Conservation (phyloP, 352 stramenopile species). For the Pythium periplocum region DNA sequence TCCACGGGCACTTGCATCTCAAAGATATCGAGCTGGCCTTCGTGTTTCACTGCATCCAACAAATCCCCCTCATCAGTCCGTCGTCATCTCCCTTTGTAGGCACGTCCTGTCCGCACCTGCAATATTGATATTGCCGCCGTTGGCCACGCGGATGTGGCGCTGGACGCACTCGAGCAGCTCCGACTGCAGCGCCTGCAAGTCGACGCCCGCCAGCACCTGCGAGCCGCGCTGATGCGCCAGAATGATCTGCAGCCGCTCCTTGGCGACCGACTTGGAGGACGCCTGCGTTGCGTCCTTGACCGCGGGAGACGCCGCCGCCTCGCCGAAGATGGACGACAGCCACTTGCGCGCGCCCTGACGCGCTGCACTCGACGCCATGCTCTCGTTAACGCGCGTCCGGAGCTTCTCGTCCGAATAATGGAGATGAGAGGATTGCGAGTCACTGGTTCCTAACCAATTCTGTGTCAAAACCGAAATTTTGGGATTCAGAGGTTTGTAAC, state of each 20-base stretch:
- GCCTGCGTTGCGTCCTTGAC: slow-evolving; percentile 12
- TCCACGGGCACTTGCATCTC: slow-evolving; percentile 89
- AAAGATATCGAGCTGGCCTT: slow-evolving; percentile 86
- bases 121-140: slow-evolving; percentile 88
- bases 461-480: too few species aligned
- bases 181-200: slow-evolving; percentile 70
- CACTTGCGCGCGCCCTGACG: slow-evolving; percentile 73
- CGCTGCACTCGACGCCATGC: slow-evolving; percentile 1
- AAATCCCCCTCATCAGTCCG: too few species aligned
- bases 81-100: too few species aligned
- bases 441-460: too few species aligned
- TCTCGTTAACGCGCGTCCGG: too few species aligned
- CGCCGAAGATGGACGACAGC: slow-evolving; percentile 69
- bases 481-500: too few species aligned
- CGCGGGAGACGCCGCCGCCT: slow-evolving; percentile 24
- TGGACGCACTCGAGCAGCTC: slow-evolving; percentile 85
- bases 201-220: slow-evolving; percentile 78
- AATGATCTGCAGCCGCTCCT: slow-evolving; percentile 88
- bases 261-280: slow-evolving; percentile 78
- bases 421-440: too few species aligned
- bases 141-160: slow-evolving; percentile 82
- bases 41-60: slow-evolving; percentile 64
- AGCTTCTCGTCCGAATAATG: too few species aligned
- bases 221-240: slow-evolving; percentile 81
- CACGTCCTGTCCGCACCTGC: slow-evolving; percentile 31